Base-by-base conservation (phyloP, 2,329 filamentous ascomycete species). In the Alternaria infectoria region DNA sequence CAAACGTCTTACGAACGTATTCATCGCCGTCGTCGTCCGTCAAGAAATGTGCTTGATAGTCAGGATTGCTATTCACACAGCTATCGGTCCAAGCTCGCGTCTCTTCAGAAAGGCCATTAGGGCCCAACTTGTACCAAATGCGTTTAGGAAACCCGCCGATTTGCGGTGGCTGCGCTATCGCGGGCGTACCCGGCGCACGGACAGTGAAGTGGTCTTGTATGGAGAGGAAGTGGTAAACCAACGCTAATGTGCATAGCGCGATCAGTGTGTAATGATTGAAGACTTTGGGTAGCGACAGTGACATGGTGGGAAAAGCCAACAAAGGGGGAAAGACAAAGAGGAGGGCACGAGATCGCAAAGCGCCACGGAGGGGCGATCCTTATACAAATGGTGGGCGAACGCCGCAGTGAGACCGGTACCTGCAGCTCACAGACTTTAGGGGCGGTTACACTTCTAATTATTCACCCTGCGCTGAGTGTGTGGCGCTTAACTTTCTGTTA, bases 71-170 rank as follows among this genome's bases (percentile, higher is more conserved):
- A 7, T 67, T 62, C 13, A 73, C 68, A 69, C 77, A 81, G 23
- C 57, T 76, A 32, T 76, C 65, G 12, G 77, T 79, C 77, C 78
- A 80, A 15, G 57, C 54, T 40, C 67, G 67, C 8, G 70, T 69
- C 7, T 79, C 65, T 17, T 73, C 61, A 50, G 52, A 77, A 5
- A 81, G 62, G 10, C 80, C 81, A 19, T 73, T 77, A 1, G 79
- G 76, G 0, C 79, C 80, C 5, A 81, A 64, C 59, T 82, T 82
- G 62, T 81, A 81, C 81, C 80, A 82, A 25, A 81, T 64, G 19
- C 71, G 78, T 58, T 75, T 69, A 7, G 79, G 73, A 50, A 81
- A 74, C 6, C 46, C 47, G 13, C 19, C 51, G 17, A 28, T 12
- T 5, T 59, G 55, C 32, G n/a, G 26, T 11, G 1, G 32, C 32